These are phyloP conservation scores for Podila clonocystis DNA, from an alignment of 192 early-diverging fungal genomes.

Conservation along the genomic window DNA sequence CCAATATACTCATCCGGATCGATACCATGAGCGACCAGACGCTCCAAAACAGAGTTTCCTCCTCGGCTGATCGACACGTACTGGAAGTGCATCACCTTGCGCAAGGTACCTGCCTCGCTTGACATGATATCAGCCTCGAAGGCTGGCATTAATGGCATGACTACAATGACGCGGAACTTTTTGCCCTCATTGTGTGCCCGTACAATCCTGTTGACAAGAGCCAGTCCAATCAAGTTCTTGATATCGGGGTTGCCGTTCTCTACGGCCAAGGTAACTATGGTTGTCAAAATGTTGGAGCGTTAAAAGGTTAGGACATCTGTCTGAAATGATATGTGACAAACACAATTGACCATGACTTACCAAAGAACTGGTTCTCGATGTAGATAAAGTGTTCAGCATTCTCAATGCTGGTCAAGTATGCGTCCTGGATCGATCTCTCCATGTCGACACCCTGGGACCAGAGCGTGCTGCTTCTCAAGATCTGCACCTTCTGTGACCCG, in stretches of 20 bases:
- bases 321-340: not conserved
- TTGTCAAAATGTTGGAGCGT: not conserved
- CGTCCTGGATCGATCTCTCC: constrained; percentile 82
- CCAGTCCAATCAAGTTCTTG: constrained; percentile 86
- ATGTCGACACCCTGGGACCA: constrained; percentile 76
- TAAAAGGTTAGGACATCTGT: not conserved
- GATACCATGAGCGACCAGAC: constrained; percentile 65
- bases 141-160: constrained; percentile 90
- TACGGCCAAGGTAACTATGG: constrained; percentile 59
- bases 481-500: constrained; percentile 75
- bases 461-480: constrained; percentile 73
- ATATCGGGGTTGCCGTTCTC: constrained; percentile 59
- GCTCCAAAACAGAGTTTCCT: constrained; percentile 73
- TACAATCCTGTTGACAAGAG: constrained; percentile 80
- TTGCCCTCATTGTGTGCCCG: constrained; percentile 72
- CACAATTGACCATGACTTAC: constrained; percentile 43
- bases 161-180: constrained; percentile 82
- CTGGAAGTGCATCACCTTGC: constrained; percentile 83
- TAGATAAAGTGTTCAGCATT: constrained; percentile 90
- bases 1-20: constrained; percentile 73
- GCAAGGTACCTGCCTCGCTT: constrained; percentile 76
- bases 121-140: constrained; percentile 87
- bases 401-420: constrained; percentile 80
- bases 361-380: constrained; percentile 97
- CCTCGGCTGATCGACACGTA: constrained; percentile 85